Evolutionary conservation across 164 flowering plant species (phyloP), one percentile per base, ranked within the genome.

Genomic region (Vitis cinerea): DNA sequence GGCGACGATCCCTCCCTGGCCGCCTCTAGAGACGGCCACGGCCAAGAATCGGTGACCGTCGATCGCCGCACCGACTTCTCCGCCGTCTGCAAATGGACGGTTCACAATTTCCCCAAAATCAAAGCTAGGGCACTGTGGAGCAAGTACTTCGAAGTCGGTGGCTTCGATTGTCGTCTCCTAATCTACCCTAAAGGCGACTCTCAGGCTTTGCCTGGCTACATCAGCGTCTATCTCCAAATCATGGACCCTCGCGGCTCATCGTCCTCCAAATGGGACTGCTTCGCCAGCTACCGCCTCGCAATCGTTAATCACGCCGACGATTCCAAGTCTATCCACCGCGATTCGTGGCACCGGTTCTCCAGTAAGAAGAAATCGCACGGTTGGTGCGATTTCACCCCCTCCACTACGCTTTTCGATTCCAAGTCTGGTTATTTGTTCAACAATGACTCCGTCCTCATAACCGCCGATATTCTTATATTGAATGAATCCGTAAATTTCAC

Each of bases 351-450:
- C 64, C 76, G 99, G 2, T 94, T 90, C 76, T 90, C 97, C 4
- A 77, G 79, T 50, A 94, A 91, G 86, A 94, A 92, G 87, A 92
- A 92, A 74, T 94, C 99, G 1, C 97, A 92, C 62, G 99, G 99
- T 1, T 94, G 97, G 99, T 92, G 99, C 69, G 97, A 94, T 78
- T 94, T 94, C 72, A 85, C 95, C 2, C 94, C 91, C 12, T 78
- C 86, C 2, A 79, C 86, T 0, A 61, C 91, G 8, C 80, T 92
- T 56, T 75, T 89, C 16, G 97, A 94, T 77, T 61, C 90, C 31
- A 88, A 82, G 71, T 66, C 81, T 19, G 97, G 94, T 23, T 90
- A 80, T 69, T 52, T 94, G 47, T 81, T 74, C 31, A 77, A 71
- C 37, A 76, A 68, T 71, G 94, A 90, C 57, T 80, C 85, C 2